Evolutionary conservation across 1,284 basidiomycete species (phyloP).

Genomic region (Naganishia cerealis): DNA sequence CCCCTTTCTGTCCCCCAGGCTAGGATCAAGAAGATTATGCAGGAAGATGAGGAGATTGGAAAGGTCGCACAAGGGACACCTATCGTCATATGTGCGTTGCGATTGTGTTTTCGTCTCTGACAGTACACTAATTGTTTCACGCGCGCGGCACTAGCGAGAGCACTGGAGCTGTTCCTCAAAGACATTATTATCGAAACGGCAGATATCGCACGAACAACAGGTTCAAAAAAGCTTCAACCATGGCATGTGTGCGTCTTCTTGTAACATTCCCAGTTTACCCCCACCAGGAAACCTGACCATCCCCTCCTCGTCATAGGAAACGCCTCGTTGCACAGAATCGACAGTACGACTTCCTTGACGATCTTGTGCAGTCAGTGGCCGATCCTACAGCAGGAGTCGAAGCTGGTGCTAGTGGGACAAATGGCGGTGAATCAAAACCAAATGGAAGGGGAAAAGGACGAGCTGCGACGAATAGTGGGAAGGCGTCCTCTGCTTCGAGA

Average conservation of each 20-base stretch:
- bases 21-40: slow-evolving; percentile 99
- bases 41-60: slow-evolving; percentile 98
- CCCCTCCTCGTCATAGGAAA: slow-evolving; percentile 64
- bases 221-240: slow-evolving; percentile 85
- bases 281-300: neutral
- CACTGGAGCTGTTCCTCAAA: slow-evolving; percentile 88
- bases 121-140: slow-evolving; percentile 8
- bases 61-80: slow-evolving; percentile 98
- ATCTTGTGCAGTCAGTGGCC: slow-evolving; percentile 84
- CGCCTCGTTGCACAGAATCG: slow-evolving; percentile 85
- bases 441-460: slow-evolving; percentile 15
- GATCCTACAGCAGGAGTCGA: slow-evolving; percentile 65
- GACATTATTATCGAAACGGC: slow-evolving; percentile 80
- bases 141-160: slow-evolving; percentile 72
- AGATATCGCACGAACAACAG: slow-evolving; percentile 75
- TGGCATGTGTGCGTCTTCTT: slow-evolving; percentile 80
- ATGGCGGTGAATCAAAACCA: neutral
- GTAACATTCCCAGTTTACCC: neutral
- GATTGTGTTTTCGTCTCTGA: neutral
- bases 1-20: slow-evolving; percentile 60
- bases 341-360: slow-evolving; percentile 92
- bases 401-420: neutral
- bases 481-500: slow-evolving; percentile 1
- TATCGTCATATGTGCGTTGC: slow-evolving; percentile 85
- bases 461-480: slow-evolving; percentile 5